Base-by-base conservation (phyloP, 768 basidiomycete species). In the Mycena alexandri region DNA sequence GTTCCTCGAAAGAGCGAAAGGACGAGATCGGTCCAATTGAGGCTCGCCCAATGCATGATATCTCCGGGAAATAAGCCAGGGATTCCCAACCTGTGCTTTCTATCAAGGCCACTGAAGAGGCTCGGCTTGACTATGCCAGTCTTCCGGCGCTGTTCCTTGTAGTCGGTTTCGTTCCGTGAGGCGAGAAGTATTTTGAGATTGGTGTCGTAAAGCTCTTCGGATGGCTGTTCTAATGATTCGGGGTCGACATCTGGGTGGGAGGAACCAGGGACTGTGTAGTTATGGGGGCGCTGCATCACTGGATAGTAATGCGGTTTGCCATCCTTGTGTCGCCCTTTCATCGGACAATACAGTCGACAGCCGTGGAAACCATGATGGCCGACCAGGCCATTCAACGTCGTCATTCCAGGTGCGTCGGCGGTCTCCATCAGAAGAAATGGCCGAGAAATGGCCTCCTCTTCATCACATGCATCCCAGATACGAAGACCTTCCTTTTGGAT, bases 21-120 rank as follows among this genome's bases (percentile, higher is more conserved):
- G n/a, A 75, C 33, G 13, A 78, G 67, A 21, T 81, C 79, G 4
- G 76, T 46, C 2, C 75, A 33, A 67, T 80, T 81, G n/a, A 80
- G 60, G 14, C 66, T 33, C 2, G 55, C 47, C 21, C 76, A 71
- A 67, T 81, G 80, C 79, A 80, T 79, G 16, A 73, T 51, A 43
- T 82, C 79, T 2, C 61, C 61, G n/a, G 70, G 50, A 62, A 77
- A 79, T 21, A 69, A 68, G 0, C 25, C 21, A 12, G 80, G 77
- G 19, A 78, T 47, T 1, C 58, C 56, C 12, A 77, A 59, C 13
- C 51, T 62, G 9, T 59, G 56, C 5, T 44, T 22, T 0, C 22
- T 34, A 3, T 69, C 73, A 13, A 80, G 56, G 1, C 77, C 79
- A 19, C 36, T 53, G 50, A 80, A 73, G 19, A 80, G 57, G 50